Evolutionary conservation across 2,329 filamentous ascomycete species (phyloP), one percentile per base, ranked within the genome.

Genomic region (Nectriaceae sp.): DNA sequence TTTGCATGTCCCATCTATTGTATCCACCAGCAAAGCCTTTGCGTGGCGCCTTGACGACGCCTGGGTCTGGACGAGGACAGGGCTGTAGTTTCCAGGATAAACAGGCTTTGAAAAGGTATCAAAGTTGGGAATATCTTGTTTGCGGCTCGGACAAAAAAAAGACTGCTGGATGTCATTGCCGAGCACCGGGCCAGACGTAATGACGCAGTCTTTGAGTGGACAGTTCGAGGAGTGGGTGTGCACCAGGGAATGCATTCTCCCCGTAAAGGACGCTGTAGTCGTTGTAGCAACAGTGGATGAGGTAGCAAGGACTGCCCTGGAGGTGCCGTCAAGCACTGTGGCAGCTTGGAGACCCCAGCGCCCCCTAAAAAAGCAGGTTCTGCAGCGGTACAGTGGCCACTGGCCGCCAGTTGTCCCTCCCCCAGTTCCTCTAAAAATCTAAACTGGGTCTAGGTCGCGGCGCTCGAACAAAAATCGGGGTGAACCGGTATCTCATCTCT

Each of bases 401-500:
- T 24, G 39, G 29, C 21, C 39, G 41, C 36, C 26, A 18, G 24
- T 35, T 21, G 31, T 24, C 42, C 40, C 31, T 38, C 36, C 19
- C 39, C 33, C 33, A 36, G 36, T 18, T 24, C 33, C 19, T 29
- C 42, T 35, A n/a, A n/a, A n/a, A n/a, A n/a, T n/a, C 18, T 44
- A 22, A 49, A 51, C 61, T 52, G 53, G 60, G 60, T 57, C 56
- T 53, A 57, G 60, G 60, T 60, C 57, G 59, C 63, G 63, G 63
- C 59, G 61, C 53, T 57, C 63, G 60, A 58, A 55, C 56, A 62
- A 62, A 57, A 56, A 56, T 68, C 66, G 65, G 65, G 62, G 60
- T 58, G 65, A 68, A 68, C 65, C 65, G 65, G 65, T 56, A 65
- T 60, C 57, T 63, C 55, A 60, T 62, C 60, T 61, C 47, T 50